Evolutionary conservation across 192 early-diverging fungal species (phyloP), one percentile per base, ranked within the genome.

Genomic region (Coemansia sp.): DNA sequence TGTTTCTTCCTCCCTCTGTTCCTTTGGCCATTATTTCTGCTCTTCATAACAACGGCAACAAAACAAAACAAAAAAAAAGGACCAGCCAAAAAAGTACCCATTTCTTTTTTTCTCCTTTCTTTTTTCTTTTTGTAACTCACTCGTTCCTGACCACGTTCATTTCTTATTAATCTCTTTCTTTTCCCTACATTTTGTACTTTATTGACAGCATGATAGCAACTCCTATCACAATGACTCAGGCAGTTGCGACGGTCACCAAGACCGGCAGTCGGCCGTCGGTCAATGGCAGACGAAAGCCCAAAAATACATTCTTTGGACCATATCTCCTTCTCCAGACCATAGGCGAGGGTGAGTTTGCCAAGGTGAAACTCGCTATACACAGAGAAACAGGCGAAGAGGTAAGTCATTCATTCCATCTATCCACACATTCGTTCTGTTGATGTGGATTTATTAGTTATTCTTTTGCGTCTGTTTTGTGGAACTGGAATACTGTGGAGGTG

Each of bases 281-380:
- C 39, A 81, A 65, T 59, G 79, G 79, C 37, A 69, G 79, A 36
- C 73, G 79, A 39, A 81, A 81, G 74, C 65, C 74, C 59, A 81
- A 81, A 71, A 77, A 85, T 43, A 88, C 87, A 22, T 87, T 91
- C 70, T 91, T 94, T 77, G 92, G 95, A 7, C 93, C 94, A 62
- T 99, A 99, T 84, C 73, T 94, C 15, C 87, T 99, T 65, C 86
- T 95, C 56, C 96, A 99, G 83, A 98, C 95, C 22, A 87, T 99
- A 11, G 95, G 95, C 61, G 95, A 97, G 82, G 97, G 95, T 58
- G 96, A 99, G 85, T 97, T 97, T 84, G 95, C 93, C 63, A 97
- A 99, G 80, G 95, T 97, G 65, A 99, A 99, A 82, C 86, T 98
- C 13, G 95, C 93, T 4, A 88, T 92, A 70, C 94, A 99, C 69